Percentiles rank a stretch among this genome's conserved stretches.
Conservation (phyloP, 2,329 filamentous ascomycete genomes). For the Westerdykella sp. region DNA sequence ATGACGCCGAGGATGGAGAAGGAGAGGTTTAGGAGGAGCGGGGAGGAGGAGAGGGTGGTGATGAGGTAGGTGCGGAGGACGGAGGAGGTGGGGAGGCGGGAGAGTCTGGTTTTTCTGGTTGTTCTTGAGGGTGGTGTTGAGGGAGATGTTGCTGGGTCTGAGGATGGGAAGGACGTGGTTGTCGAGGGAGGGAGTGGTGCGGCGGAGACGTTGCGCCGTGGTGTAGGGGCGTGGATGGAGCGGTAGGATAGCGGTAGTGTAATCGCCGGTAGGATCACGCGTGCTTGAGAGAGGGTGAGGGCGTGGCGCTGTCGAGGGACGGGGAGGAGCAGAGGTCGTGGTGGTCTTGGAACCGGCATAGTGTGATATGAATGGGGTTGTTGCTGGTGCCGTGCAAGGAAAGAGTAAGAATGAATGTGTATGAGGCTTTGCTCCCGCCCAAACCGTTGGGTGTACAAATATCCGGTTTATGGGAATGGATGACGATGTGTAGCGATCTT, state of each 20-base stretch:
- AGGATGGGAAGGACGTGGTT: constrained; percentile 11
- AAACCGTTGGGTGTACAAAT: too few species aligned
- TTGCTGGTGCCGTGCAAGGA: background rate
- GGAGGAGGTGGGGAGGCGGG: constrained; percentile 59
- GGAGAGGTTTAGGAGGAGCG: constrained; percentile 61
- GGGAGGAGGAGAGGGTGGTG: constrained; percentile 64
- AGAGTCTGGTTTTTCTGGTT: constrained; percentile 41
- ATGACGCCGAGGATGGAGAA: constrained; percentile 62
- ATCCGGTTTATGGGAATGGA: too few species aligned
- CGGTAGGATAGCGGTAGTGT: background rate
- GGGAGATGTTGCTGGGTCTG: constrained; percentile 47
- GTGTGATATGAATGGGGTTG: background rate
- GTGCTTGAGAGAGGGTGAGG: background rate
- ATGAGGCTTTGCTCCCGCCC: background rate
- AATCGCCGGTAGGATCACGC: background rate
- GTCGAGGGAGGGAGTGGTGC: background rate
- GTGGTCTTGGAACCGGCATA: background rate
- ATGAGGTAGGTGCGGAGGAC: constrained; percentile 65
- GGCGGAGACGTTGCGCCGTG: background rate
- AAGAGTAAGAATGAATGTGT: background rate
- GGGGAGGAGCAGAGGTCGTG: background rate
- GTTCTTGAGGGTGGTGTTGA: constrained; percentile 43
- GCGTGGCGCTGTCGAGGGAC: background rate
- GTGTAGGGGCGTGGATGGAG: background rate
- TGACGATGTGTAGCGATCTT: too few species aligned